A percentile compares a stretch with the other conserved stretches of the same genome.
These are phyloP conservation scores for Knoxdaviesia capensis DNA, from an alignment of 2,329 filamentous ascomycete genomes.

Conservation along the genomic window DNA sequence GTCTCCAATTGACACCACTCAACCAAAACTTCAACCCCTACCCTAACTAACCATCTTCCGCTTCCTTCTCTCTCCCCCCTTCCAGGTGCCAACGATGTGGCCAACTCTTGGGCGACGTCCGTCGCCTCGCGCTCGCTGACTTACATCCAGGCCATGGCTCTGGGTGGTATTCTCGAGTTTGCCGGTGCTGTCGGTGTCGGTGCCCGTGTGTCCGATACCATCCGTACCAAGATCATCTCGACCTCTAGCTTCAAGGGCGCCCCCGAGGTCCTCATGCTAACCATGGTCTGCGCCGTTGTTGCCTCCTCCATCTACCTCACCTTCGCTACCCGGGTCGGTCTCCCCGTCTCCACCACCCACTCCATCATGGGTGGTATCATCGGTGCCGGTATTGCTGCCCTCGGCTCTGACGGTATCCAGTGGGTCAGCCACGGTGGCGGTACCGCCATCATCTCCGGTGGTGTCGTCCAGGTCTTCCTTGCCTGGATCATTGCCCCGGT, in stretches of 20 bases:
- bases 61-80: too few species aligned
- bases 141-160: constrained; percentile 23
- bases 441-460: constrained; percentile 8
- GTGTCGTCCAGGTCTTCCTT: constrained; percentile 17
- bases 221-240: constrained; percentile 24
- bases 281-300: constrained; percentile 32
- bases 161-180: constrained; percentile 23
- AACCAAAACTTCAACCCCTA: too few species aligned
- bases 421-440: constrained; percentile 12
- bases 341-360: constrained; percentile 34
- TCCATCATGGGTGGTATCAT: constrained; percentile 24
- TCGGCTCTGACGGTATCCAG: constrained; percentile 15
- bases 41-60: too few species aligned
- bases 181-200: constrained; percentile 19
- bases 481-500: constrained; percentile 17
- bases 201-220: constrained; percentile 19
- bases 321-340: constrained; percentile 25
- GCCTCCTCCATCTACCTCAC: constrained; percentile 31
- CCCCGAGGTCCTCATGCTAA: constrained; percentile 27
- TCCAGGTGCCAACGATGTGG: constrained; percentile 26
- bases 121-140: constrained; percentile 24
- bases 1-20: too few species aligned
- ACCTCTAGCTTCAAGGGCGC: constrained; percentile 19
- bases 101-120: constrained; percentile 25
- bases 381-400: constrained; percentile 15